Base-by-base conservation (phyloP, 2,329 filamentous ascomycete genomes). In the Polytolypa hystricis region DNA sequence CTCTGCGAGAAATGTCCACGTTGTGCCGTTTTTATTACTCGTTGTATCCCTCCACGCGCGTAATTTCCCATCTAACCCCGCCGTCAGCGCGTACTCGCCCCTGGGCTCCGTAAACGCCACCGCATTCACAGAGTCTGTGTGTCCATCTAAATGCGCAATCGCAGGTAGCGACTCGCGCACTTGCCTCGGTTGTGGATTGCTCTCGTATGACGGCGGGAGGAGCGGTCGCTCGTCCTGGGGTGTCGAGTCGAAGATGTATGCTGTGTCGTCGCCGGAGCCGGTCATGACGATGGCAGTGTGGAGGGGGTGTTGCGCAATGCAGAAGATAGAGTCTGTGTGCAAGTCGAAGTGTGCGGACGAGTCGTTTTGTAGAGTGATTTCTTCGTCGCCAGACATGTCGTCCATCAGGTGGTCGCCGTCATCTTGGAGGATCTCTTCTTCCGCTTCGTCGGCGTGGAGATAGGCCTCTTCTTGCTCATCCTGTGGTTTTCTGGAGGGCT, bases 281-380 rank as follows among this genome's bases (percentile, higher is more conserved):
- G 91, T 94, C 3, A 87, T 81, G 42, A 96, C 70, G 42, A 96
- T 77, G 14, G 78, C 70, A 4, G 81, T 76, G 54, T 82, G 71
- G 5, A 77, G 67, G 3, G 91, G 91, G 58, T 98, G 91, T 57
- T 94, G 85, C 12, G 89, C 85, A 57, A 98, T 91, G 62, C 84
- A 78, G 67, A 95, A 98, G 53, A 98, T 82, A 42, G 81, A 87
- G 70, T 95, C 86, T 49, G 78, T 81, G 66, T 95, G 85, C 23
- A 65, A 62, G 66, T 96, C 91, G 55, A 96, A 95, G 67, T 93
- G 89, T 42, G 85, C 89, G 47, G 80, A 70, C 47, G 85, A 93
- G 69, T 98, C 89, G 69, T 96, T 98, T 44, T 91, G 77, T 5
- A 96, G 70, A 28, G 75, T 65, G 28, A 95, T 77, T 57, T 91